Base-by-base conservation (phyloP, 139 green algal species). In the Gonium pectorale region DNA sequence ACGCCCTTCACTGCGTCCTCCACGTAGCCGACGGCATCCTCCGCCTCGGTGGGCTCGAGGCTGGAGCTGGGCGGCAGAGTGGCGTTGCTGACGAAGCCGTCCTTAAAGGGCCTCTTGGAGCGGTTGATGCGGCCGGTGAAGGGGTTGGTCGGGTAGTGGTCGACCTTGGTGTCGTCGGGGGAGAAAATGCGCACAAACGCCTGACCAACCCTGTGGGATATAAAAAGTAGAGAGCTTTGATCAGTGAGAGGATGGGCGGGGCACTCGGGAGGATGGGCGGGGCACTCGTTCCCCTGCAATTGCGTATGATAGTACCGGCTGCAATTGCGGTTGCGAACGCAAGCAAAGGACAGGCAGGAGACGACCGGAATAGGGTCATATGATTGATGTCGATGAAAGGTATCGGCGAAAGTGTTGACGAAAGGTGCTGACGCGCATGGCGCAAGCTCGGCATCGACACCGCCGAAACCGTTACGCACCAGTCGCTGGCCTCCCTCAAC, bases 1-100 rank as follows among this genome's bases (percentile, higher is more conserved):
- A 81, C 73, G 40, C 56, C 73, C 54, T 81, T 81, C 13, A 81
- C 73, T 2, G 73, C 73, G 19, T 81, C 56, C 56, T 81, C 73
- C 9, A 81, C 73, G 54, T 81, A 81, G 73, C 73, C 73, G 3
- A 15, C 54, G 19, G 73, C 38, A 29, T 31, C 73, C 26, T 46
- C 64, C 64, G 44, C 33, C 8, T 80, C 52, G 40, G 73, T 69
- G 35, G 73, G 54, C 73, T 81, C 73, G 29, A 81, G 54, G 19
- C 54, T n/a, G 17, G 54, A 70, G n/a, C 46, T 67, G 24, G 73
- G 73, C 40, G 73, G 73, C 24, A 81, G 52, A 11, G 54, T 54
- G 9, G 73, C 54, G 40, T 81, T 69, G 38, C 33, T 69, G 24
- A 27, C 8, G 73, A 81, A 81, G 52, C 56, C 56, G n/a, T 81